phyloP scores from a whole-genome alignment of 2,329 filamentous ascomycete genomes.

The Xylaria sp. region DNA sequence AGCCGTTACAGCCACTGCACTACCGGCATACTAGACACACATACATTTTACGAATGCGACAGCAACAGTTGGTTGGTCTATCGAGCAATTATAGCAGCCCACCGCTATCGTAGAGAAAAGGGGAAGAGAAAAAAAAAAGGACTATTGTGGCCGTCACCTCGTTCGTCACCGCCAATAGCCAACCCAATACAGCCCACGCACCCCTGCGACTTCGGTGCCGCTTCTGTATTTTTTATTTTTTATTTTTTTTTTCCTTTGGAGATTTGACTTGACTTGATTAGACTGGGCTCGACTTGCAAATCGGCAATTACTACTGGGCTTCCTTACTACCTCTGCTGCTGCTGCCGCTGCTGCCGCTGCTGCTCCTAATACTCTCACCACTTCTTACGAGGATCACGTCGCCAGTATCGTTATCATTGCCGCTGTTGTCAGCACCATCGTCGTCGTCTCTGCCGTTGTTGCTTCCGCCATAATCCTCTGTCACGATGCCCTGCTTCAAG shows the following conservation, averaged over 20 bases:
- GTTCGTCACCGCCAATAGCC: slow-evolving; percentile 2
- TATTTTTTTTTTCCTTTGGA: neutral
- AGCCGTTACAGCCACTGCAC: neutral
- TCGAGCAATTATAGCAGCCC: neutral
- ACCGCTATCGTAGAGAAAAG: too few species aligned
- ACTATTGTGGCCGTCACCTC: neutral
- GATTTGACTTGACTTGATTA: neutral
- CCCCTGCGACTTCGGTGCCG: slow-evolving; percentile 11
- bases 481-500: slow-evolving; percentile 92
- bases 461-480: slow-evolving; percentile 21
- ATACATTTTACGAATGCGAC: neutral
- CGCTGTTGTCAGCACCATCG: too few species aligned
- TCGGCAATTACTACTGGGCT: neutral
- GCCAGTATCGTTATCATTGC: neutral
- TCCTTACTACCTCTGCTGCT: neutral
- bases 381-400: too few species aligned
- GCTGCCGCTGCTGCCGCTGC: too few species aligned
- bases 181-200: neutral
- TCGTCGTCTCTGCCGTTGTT: neutral
- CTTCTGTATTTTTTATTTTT: neutral
- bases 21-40: neutral
- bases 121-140: too few species aligned
- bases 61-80: neutral
- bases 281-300: neutral
- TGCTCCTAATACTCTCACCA: neutral